A percentile compares a stretch with the other conserved stretches of the same genome.
Conservation (phyloP, 2,329 filamentous ascomycete species). For the Aspergillus sp. region DNA sequence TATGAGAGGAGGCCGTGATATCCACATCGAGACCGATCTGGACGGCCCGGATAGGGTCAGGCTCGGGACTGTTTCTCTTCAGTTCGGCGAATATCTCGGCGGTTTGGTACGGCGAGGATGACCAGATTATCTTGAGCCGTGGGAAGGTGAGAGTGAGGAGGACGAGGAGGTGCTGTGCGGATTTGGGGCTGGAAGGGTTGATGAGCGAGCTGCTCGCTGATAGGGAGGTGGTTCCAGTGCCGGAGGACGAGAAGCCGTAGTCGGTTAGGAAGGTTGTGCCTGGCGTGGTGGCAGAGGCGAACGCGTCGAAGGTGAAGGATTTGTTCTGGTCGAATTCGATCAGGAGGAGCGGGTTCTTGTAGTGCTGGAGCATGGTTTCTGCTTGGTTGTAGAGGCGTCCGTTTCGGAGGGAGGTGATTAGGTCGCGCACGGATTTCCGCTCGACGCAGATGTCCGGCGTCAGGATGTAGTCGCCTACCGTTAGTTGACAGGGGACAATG, state of each 20-base stretch:
- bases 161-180: conserved; percentile 85
- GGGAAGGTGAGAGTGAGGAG: conserved; percentile 89
- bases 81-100: conserved; percentile 93
- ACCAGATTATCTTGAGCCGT: conserved; percentile 85
- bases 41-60: conserved; percentile 80
- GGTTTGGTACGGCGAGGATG: conserved; percentile 83
- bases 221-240: conserved; percentile 41
- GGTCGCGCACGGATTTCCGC: conserved; percentile 82
- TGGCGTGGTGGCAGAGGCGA: conserved; percentile 32
- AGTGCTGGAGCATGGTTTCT: conserved; percentile 90
- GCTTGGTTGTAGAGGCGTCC: conserved; percentile 86
- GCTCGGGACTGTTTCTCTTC: conserved; percentile 81
- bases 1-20: conserved; percentile 16
- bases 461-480: conserved; percentile 91
- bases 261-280: conserved; percentile 38
- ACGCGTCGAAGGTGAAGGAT: conserved; percentile 82
- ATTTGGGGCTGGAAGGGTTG: conserved; percentile 55
- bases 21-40: conserved; percentile 64
- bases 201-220: conserved; percentile 52
- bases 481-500: conserved; percentile 89
- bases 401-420: conserved; percentile 85
- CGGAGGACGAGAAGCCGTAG: conserved; percentile 42
- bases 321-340: conserved; percentile 98
- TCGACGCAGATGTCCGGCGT: conserved; percentile 88
- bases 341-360: conserved; percentile 78